Base-by-base conservation (phyloP, 192 early-diverging fungal species). In the Backusella sp. region DNA sequence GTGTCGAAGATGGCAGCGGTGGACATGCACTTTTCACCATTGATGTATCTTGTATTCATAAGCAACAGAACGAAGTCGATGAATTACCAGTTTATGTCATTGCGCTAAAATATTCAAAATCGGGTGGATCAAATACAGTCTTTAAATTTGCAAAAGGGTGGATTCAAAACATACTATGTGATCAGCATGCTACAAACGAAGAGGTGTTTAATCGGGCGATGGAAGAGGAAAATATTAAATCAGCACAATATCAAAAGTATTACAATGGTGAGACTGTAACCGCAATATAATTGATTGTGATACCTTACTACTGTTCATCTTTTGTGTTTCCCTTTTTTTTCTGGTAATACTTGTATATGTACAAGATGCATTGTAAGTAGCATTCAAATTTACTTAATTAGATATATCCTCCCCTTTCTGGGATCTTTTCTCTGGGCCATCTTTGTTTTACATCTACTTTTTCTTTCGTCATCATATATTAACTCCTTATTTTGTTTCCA, bases 111-210 rank as follows among this genome's bases (percentile, higher is more conserved):
- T 78, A 73, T 26, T 73, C 72, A 0, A 73, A 74, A 39, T 28
- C 32, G 17, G 36, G 73, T 56, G 77, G 77, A 9, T 78, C 77
- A 15, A 52, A 26, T 17, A 69, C 42, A 19, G 77, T 78, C 9
- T 78, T 78, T 39, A 78, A 78, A 68, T 28, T 78, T 66, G 77
- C 70, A 28, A 68, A 42, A 28, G 65, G 66, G 3, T 78, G 77
- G 77, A 73, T 78, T 37, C 72, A 73, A n/a, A 46, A 49, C 17
- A 46, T 72, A 26, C 28, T 72, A 62, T 28, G 23, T 8, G 23
- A 62, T 12, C 56, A 62, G 21, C 23, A 62, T 62, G 26, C 11
- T 62, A 62, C 21, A 26, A 62, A 23, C 11, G 56, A 62, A 62
- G 56, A 62, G 23, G 56, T 28, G n/a, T 62, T 62, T 62, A 28